Conservation (phyloP, 2,329 filamentous ascomycete species). For the Alternaria longipes region DNA sequence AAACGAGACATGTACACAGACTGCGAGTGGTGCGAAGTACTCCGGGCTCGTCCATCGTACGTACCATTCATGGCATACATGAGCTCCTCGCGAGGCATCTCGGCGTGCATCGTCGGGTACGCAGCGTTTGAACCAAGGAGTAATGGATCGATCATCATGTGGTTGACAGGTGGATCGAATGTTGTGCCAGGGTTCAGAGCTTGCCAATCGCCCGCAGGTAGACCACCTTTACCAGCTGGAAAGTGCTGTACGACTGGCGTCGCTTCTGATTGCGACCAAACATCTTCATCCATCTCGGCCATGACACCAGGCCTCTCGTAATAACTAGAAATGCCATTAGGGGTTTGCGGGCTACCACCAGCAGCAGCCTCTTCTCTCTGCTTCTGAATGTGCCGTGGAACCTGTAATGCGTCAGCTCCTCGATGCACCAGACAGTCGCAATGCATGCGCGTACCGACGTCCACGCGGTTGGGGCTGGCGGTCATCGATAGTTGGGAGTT, state of each 20-base stretch:
- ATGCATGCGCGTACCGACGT: background rate
- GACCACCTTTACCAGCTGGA: slow-evolving; percentile 31
- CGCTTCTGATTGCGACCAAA: slow-evolving; percentile 48
- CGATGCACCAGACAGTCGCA: background rate
- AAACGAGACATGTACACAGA: slow-evolving; percentile 2
- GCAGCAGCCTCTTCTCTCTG: slow-evolving; percentile 48
- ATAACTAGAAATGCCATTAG: slow-evolving; percentile 37
- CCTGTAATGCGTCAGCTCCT: slow-evolving; percentile 33
- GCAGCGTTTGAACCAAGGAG: slow-evolving; percentile 43
- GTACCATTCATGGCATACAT: slow-evolving; percentile 48
- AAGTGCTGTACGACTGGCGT: slow-evolving; percentile 49
- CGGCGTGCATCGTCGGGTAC: slow-evolving; percentile 43
- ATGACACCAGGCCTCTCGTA: slow-evolving; percentile 41
- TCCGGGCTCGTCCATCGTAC: slow-evolving; percentile 2
- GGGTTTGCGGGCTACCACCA: slow-evolving; percentile 37
- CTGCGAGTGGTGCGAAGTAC: background rate
- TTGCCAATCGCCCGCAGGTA: slow-evolving; percentile 45
- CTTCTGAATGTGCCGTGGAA: slow-evolving; percentile 51
- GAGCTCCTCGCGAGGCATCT: slow-evolving; percentile 47
- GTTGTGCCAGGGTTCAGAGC: slow-evolving; percentile 35
- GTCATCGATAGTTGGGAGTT: background rate
- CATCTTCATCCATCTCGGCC: slow-evolving; percentile 49
- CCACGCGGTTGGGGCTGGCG: background rate
- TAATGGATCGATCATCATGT: slow-evolving; percentile 51
- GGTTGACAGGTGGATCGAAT: slow-evolving; percentile 44